A percentile compares a stretch with the other conserved stretches of the same genome.
phyloP scores from a whole-genome alignment of 768 basidiomycete species.

The Suillus weaverae region DNA sequence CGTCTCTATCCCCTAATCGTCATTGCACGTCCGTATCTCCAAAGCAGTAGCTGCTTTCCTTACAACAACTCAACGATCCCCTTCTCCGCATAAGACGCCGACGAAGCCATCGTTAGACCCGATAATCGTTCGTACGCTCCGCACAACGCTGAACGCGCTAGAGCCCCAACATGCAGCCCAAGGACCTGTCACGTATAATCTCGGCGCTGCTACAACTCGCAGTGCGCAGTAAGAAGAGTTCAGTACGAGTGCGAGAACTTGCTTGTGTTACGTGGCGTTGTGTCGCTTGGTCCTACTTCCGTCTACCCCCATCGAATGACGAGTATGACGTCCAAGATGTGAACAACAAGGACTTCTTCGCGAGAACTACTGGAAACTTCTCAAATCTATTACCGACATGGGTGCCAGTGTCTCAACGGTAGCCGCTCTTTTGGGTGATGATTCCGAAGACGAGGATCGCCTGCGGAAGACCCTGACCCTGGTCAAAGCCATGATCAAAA shows the following conservation, averaged over 20 bases:
- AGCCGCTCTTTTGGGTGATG: constrained; percentile 50
- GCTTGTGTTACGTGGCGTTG: constrained; percentile 66
- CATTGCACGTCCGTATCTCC: constrained; percentile 55
- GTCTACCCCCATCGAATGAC: constrained; percentile 41
- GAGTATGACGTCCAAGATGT: constrained; percentile 20
- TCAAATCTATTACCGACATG: constrained; percentile 56
- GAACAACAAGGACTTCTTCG: constrained; percentile 31
- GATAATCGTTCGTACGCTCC: constrained; percentile 61
- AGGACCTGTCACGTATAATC: constrained; percentile 60
- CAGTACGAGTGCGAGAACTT: constrained; percentile 51
- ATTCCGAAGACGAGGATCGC: constrained; percentile 38
- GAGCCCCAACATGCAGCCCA: constrained; percentile 66
- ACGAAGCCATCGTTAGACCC: constrained; percentile 43
- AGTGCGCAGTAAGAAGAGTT: constrained; percentile 61
- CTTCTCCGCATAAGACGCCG: constrained; percentile 40
- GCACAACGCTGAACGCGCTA: constrained; percentile 54
- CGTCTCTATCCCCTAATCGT: constrained; percentile 46
- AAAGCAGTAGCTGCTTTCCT: constrained; percentile 48
- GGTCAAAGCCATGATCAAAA: constrained; percentile 57
- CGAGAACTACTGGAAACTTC: constrained; percentile 47
- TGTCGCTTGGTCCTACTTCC: constrained; percentile 65
- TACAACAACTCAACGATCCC: constrained; percentile 37
- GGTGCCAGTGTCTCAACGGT: constrained; percentile 58
- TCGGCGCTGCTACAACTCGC: constrained; percentile 53
- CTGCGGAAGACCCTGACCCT: constrained; percentile 49